Evolutionary conservation across 2,329 filamentous ascomycete genomes (phyloP).

Genomic region (Aspergillus versicolor): DNA sequence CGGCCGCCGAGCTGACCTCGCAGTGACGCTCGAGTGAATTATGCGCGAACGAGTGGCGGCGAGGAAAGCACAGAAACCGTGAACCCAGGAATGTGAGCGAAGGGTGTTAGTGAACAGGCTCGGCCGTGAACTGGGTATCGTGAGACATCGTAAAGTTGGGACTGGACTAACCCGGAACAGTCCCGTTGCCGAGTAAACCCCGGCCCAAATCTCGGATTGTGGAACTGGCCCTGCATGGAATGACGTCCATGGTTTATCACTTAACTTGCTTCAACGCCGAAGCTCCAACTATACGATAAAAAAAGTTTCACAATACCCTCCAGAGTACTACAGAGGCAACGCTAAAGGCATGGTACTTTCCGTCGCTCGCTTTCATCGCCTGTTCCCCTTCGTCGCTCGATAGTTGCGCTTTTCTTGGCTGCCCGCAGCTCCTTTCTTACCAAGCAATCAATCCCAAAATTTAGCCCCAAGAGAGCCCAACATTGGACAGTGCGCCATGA

Average conservation of each 20-base stretch:
- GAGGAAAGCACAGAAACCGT: neutral
- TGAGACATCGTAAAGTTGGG: neutral
- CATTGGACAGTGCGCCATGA: slow-evolving; percentile 18
- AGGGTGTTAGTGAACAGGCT: neutral
- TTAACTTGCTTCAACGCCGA: neutral
- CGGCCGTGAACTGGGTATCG: neutral
- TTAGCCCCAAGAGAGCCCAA: neutral
- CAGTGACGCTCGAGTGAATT: neutral
- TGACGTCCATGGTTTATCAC: neutral
- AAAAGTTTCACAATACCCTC: neutral
- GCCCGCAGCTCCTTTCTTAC: neutral
- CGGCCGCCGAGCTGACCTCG: slow-evolving; percentile 7
- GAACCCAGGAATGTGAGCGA: neutral
- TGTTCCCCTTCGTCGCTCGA: slow-evolving; percentile 20
- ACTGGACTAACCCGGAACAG: neutral
- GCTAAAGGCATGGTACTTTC: slow-evolving; percentile 24
- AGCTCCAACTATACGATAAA: neutral
- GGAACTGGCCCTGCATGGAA: neutral
- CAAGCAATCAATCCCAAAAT: slow-evolving; percentile 8
- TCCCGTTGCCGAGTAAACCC: no score
- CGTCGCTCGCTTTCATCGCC: slow-evolving; percentile 17
- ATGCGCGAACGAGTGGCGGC: no score
- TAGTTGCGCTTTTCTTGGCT: slow-evolving; percentile 19
- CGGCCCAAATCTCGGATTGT: neutral
- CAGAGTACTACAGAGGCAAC: neutral